Conservation (phyloP, 352 stramenopile species). For the Plasmopara viticola region DNA sequence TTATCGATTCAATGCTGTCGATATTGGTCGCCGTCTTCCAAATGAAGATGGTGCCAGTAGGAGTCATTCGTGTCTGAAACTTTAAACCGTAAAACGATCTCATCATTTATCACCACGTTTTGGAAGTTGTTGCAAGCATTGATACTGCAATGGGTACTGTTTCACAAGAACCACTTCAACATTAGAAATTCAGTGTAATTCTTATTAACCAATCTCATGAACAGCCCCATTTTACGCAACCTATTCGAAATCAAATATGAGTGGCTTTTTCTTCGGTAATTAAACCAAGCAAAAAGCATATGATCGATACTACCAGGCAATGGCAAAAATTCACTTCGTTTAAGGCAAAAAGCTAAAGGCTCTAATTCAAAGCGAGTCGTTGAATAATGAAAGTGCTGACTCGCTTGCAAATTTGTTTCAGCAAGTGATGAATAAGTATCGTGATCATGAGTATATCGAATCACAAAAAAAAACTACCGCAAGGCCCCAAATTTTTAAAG, state of each 20-base stretch:
- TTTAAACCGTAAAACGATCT: conserved; percentile 2
- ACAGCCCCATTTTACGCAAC: too few species aligned
- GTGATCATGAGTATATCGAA: background rate
- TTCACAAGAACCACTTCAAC: too few species aligned
- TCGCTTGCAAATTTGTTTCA: too few species aligned
- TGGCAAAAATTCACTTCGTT: conserved; percentile 4
- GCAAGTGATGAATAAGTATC: too few species aligned
- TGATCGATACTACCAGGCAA: conserved; percentile 1
- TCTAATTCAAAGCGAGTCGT: too few species aligned
- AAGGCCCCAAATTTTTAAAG: too few species aligned
- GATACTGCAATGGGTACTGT: conserved; percentile 13
- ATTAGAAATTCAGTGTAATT: too few species aligned
- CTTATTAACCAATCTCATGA: too few species aligned
- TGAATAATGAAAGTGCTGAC: too few species aligned
- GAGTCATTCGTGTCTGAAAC: conserved; percentile 7
- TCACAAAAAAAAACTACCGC: too few species aligned
- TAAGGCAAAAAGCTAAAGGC: background rate
- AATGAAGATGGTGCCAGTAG: too few species aligned
- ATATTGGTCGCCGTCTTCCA: conserved; percentile 18
- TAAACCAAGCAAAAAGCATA: conserved; percentile 1
- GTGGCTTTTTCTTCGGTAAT: background rate
- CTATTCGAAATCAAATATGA: background rate
- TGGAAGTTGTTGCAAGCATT: conserved; percentile 4
- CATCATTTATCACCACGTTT: conserved; percentile 11
- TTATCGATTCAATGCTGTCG: conserved; percentile 5